Conservation (phyloP, 2,329 filamentous ascomycete genomes). For the Microdochium trichocladiopsis region DNA sequence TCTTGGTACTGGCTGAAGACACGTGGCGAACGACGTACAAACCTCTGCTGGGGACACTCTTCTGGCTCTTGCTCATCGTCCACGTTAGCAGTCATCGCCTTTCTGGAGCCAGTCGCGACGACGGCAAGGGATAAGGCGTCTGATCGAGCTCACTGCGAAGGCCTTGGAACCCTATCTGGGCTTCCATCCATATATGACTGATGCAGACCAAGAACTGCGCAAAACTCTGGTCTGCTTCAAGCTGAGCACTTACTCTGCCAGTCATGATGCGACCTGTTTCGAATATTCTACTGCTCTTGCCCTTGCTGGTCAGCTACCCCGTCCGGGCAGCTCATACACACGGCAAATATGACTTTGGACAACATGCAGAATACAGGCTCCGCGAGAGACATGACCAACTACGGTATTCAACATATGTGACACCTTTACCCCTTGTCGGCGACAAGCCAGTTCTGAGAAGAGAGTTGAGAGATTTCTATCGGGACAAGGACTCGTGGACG, state of each 20-base stretch:
- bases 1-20: too few species aligned
- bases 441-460: constrained; percentile 41
- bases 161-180: too few species aligned
- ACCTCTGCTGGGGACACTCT: too few species aligned
- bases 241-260: not conserved
- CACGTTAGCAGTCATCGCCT: too few species aligned
- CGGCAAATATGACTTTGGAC: constrained; percentile 42
- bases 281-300: constrained; percentile 1
- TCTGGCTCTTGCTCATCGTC: too few species aligned
- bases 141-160: too few species aligned
- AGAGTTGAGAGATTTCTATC: constrained; percentile 61
- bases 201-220: not conserved
- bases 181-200: not conserved
- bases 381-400: constrained; percentile 28
- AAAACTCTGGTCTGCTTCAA: not conserved
- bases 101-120: too few species aligned
- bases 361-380: constrained; percentile 28
- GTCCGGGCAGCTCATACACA: constrained; percentile 5
- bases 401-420: constrained; percentile 27
- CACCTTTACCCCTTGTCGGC: constrained; percentile 31
- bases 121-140: too few species aligned
- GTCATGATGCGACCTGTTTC: constrained; percentile 6
- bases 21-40: too few species aligned
- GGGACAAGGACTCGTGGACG: constrained; percentile 63
- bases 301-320: constrained; percentile 2